Conservation (phyloP, 345 rosid genomes). For the Acer campestre region DNA sequence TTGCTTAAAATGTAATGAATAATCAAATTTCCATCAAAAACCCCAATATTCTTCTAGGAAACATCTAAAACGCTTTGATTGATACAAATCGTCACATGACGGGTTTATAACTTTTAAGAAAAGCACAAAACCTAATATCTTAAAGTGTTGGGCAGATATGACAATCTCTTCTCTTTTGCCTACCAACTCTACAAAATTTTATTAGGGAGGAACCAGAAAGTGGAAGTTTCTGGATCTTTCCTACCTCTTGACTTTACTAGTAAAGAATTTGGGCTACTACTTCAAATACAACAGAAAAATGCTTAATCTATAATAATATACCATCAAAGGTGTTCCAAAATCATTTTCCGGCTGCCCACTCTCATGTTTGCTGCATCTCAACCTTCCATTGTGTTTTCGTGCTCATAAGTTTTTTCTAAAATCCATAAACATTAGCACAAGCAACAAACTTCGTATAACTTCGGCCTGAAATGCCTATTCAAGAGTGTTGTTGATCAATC, state of each 20-base stretch:
- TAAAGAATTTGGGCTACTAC: too few species aligned
- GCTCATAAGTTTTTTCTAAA: too few species aligned
- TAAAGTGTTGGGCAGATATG: neutral
- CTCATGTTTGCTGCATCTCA: neutral
- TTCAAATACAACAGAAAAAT: neutral
- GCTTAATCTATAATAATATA: neutral
- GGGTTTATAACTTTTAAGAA: too few species aligned
- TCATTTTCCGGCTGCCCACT: neutral
- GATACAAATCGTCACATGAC: neutral
- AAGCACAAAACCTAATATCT: neutral
- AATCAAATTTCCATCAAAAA: neutral
- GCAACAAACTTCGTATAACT: too few species aligned
- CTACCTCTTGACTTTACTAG: neutral
- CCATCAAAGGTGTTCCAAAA: neutral
- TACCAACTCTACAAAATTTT: conserved; percentile 1
- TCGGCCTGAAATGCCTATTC: too few species aligned
- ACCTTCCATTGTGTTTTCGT: neutral
- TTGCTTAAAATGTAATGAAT: neutral
- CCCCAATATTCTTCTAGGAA: neutral
- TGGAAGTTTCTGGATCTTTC: neutral
- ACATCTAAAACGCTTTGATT: too few species aligned
- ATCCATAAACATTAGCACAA: too few species aligned
- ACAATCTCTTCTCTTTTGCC: neutral
- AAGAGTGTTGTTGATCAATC: too few species aligned
- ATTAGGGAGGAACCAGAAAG: neutral